phyloP scores from a whole-genome alignment of 148 eudicot genomes.

The Rheum nobile region DNA sequence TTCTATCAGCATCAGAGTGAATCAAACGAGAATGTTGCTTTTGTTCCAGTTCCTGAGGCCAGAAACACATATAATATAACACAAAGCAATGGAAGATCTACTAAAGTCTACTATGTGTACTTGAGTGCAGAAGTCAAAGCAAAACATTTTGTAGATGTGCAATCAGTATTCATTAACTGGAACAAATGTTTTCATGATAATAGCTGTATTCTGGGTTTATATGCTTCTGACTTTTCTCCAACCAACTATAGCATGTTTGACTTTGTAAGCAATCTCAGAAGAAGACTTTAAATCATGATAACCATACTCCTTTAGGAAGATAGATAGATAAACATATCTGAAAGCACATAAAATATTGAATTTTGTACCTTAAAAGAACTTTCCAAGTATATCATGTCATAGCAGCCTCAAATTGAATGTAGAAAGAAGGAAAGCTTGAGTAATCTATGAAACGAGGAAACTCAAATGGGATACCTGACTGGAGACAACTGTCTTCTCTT shows the following conservation, averaged over 20 bases:
- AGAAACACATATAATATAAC: slow-evolving; percentile 10
- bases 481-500: background rate
- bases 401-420: background rate
- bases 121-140: background rate
- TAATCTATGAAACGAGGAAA: background rate
- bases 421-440: background rate
- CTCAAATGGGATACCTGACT: background rate
- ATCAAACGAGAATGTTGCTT: slow-evolving; percentile 10
- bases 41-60: slow-evolving; percentile 1
- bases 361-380: background rate
- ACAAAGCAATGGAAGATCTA: background rate
- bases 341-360: background rate
- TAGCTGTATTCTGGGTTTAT: background rate
- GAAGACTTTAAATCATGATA: background rate
- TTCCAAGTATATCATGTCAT: background rate
- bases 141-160: background rate
- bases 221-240: background rate
- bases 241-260: background rate
- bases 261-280: background rate
- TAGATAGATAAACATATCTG: background rate
- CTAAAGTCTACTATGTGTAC: background rate
- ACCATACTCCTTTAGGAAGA: background rate
- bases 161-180: background rate
- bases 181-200: background rate
- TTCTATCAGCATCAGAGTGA: slow-evolving; percentile 16